Evolutionary conservation across 2,329 filamentous ascomycete genomes (phyloP).

Genomic region (Coleophoma eucalyptorum): DNA sequence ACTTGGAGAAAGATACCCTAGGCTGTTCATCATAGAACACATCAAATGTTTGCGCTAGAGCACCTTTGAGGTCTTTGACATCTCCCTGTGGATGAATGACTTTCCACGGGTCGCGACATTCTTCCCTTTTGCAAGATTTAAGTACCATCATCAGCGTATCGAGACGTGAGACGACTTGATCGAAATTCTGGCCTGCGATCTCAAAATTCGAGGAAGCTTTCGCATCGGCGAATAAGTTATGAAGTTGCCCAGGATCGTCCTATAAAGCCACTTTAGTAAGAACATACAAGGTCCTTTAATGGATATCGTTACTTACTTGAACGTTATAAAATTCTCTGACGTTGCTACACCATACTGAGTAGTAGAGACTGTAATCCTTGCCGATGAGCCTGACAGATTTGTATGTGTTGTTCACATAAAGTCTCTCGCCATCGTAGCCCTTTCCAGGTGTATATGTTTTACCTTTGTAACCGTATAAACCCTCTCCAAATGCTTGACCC

Average conservation of each 20-base stretch:
- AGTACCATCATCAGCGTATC: conserved; percentile 53
- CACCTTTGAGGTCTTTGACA: conserved; percentile 45
- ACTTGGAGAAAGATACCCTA: conserved; percentile 48
- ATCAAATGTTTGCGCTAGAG: conserved; percentile 42
- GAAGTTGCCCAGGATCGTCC: conserved; percentile 45
- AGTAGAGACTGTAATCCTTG: conserved; percentile 52
- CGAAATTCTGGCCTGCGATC: neutral
- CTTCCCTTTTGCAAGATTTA: conserved; percentile 52
- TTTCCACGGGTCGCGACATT: conserved; percentile 50
- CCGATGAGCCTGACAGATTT: conserved; percentile 37
- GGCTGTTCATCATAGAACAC: conserved; percentile 42
- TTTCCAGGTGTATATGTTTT: neutral
- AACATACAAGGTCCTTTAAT: neutral
- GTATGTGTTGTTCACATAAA: conserved; percentile 37
- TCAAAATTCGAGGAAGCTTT: conserved; percentile 3
- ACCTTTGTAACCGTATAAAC: neutral
- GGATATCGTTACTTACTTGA: neutral
- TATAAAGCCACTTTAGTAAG: conserved; percentile 16
- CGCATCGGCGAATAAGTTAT: conserved; percentile 32
- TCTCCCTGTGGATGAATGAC: conserved; percentile 46
- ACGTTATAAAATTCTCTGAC: conserved; percentile 59
- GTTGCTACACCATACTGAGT: conserved; percentile 63
- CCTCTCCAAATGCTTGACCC: conserved; percentile 20
- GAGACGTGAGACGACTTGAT: conserved; percentile 40
- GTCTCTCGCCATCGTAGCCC: neutral